Base-by-base conservation (phyloP, 2,329 filamentous ascomycete genomes). In the Claviceps lovelessii region DNA sequence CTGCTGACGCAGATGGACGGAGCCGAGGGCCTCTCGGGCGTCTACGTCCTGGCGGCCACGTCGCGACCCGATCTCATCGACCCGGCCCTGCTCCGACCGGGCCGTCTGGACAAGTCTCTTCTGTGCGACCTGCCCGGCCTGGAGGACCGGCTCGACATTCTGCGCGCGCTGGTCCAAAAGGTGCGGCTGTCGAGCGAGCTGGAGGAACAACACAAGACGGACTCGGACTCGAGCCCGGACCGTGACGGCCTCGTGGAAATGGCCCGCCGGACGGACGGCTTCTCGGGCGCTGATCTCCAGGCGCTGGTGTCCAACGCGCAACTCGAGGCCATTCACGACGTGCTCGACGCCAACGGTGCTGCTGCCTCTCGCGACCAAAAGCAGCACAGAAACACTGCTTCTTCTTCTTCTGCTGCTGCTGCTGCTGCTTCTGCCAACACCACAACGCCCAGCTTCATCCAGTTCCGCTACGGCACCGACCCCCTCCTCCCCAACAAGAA, bases 1-100 rank as follows among this genome's bases (percentile, higher is more conserved):
- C 82, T 98, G 55, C 79, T 98, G 11, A 98, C 94, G 0, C 91
- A 97, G 69, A 98, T 98, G 93, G 93, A 98, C 64, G 93, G 93
- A 65, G 93, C 93, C 0, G 94, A 98, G 69, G 94, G 93, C 0
- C 73, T 98, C 5, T 90, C 85, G 0, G 93, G 93, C 1, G 94
- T 98, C 0, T 98, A 98, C 63, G 93, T 98, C 6, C 79, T 98
- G 3, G 94, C 94, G 28, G 94, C 93, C 1, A 98, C 93, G 0
- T 91, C 86, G 1, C 77, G 94, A 5, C 94, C 94, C 0, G 94
- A 98, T 68, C 73, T 98, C 15, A 97, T 98, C 57, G 93, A 98
- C 66, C 91, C 94, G 13, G 93, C 93, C 0, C 74, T 98, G 31
- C 77, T 98, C 29, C 83, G 93, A 49, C 94, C 94, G 0, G 93